phyloP scores from a whole-genome alignment of 1,284 basidiomycete genomes.

The Apiotrichum domesticum region DNA sequence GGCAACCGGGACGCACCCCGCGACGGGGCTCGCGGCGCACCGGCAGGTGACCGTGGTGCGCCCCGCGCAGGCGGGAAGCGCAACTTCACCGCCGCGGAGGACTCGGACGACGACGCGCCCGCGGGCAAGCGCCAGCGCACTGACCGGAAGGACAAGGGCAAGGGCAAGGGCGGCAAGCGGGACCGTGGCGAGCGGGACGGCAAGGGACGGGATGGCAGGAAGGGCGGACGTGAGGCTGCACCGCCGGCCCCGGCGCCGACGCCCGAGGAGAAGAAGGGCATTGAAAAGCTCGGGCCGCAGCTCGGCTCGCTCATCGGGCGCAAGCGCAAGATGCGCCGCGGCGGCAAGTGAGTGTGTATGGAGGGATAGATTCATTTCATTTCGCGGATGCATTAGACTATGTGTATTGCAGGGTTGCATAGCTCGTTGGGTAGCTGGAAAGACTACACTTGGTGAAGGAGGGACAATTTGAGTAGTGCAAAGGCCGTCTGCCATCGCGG shows the following conservation, averaged over 20 bases:
- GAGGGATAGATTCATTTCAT: background rate
- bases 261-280: conserved; percentile 31
- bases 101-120: conserved; percentile 28
- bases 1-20: conserved; percentile 4
- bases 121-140: conserved; percentile 4
- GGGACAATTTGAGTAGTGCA: no score
- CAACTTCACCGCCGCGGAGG: conserved; percentile 11
- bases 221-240: conserved; percentile 3
- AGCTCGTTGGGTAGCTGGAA: no score
- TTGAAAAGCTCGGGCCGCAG: conserved; percentile 42
- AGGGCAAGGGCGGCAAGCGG: background rate
- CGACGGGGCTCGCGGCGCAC: background rate
- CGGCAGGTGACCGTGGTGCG: background rate
- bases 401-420: no score
- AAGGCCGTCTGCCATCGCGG: no score
- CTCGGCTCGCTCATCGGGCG: conserved; percentile 46
- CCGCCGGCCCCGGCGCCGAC: background rate
- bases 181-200: background rate
- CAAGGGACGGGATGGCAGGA: conserved; percentile 1
- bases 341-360: background rate
- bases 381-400: background rate
- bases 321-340: conserved; percentile 38
- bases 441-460: no score
- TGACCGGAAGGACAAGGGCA: background rate
- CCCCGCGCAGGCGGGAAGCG: conserved; percentile 18